Conservation (phyloP, 352 stramenopile species). For the Phytopythium delawarense region DNA sequence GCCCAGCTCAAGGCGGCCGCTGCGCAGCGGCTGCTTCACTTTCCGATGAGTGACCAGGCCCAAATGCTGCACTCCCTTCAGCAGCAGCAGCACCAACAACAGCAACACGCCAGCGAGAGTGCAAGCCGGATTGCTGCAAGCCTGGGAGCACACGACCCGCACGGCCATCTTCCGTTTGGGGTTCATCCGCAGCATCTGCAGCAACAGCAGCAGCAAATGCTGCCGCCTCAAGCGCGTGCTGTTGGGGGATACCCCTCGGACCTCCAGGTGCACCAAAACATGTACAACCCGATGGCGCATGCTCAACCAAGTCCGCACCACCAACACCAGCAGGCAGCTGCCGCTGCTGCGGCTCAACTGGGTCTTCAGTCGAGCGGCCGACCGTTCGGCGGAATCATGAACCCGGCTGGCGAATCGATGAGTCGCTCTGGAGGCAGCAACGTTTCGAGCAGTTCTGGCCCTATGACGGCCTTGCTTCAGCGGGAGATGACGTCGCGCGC, state of each 20-base stretch:
- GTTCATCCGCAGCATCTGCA: constrained; percentile 12
- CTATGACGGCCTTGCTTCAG: constrained; percentile 18
- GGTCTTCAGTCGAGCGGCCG: neutral
- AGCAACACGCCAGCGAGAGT: constrained; percentile 11
- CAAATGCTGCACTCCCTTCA: constrained; percentile 4
- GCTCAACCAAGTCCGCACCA: constrained; percentile 1
- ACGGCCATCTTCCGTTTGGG: constrained; percentile 1
- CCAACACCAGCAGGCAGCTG: constrained; percentile 3
- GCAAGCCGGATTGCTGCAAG: constrained; percentile 1
- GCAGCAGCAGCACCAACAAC: neutral
- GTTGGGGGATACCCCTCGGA: neutral
- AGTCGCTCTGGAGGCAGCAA: neutral
- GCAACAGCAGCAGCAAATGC: constrained; percentile 27
- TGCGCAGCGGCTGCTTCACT: constrained; percentile 38
- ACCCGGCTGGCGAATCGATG: constrained; percentile 12
- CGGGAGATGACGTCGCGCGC: constrained; percentile 42
- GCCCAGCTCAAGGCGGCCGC: constrained; percentile 39
- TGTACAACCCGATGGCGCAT: constrained; percentile 5
- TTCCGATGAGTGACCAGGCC: constrained; percentile 14
- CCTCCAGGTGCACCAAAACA: neutral
- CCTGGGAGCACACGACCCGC: neutral
- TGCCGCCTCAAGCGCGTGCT: constrained; percentile 15
- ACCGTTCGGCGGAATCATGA: constrained; percentile 30
- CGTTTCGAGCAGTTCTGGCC: neutral
- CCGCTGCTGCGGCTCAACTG: neutral